Conservation (phyloP, 352 stramenopile species). For the Thalassiosira mediterranea region DNA sequence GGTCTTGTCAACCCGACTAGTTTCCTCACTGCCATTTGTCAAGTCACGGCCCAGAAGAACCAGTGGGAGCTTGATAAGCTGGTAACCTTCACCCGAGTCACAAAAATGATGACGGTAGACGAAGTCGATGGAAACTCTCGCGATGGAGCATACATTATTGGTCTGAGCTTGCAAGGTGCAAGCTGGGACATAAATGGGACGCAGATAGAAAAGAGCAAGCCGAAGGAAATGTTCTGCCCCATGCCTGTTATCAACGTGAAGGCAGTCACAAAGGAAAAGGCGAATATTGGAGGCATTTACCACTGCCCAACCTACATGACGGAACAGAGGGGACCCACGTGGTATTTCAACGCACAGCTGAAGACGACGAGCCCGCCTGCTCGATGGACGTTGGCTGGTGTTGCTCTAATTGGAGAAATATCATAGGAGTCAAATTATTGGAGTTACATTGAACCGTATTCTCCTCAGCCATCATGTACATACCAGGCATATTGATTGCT, state of each 20-base stretch:
- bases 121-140: conserved; percentile 87
- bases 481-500: too few relatives aligned
- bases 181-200: conserved; percentile 91
- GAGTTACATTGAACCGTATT: too few relatives aligned
- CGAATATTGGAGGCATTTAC: conserved; percentile 93
- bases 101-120: conserved; percentile 90
- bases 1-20: conserved; percentile 95
- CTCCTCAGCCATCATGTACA: too few relatives aligned
- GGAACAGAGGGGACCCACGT: conserved; percentile 93
- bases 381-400: conserved; percentile 94
- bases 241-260: conserved; percentile 99
- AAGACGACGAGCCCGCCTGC: conserved; percentile 93
- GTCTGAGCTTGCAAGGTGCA: conserved; percentile 94
- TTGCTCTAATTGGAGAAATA: conserved; percentile 94
- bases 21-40: conserved; percentile 96
- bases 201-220: conserved; percentile 93
- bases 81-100: conserved; percentile 95
- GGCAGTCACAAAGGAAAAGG: conserved; percentile 93
- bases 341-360: conserved; percentile 96
- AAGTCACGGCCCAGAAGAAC: conserved; percentile 97
- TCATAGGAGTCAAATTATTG: too few relatives aligned
- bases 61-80: conserved; percentile 96
- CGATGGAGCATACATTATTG: conserved; percentile 95
- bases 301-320: conserved; percentile 97
- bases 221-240: conserved; percentile 97